These are phyloP conservation scores for Ganoderma leucocontextum DNA, from an alignment of 1,284 basidiomycete species.

Conservation along the genomic window DNA sequence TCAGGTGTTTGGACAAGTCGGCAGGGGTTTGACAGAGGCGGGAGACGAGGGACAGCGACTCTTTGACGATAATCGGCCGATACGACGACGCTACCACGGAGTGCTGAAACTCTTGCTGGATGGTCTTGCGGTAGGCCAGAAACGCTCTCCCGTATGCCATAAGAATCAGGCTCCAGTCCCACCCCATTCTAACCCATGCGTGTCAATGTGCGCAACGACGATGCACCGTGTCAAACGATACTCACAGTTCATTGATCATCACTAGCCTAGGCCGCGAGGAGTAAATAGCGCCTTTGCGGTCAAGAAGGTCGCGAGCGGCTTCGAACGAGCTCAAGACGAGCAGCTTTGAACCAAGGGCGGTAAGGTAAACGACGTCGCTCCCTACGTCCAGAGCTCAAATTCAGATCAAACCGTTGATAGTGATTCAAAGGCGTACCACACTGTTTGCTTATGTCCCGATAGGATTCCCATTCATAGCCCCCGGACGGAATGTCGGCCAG, in stretches of 20 bases:
- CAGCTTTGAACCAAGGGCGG: conserved; percentile 10
- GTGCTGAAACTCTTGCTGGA: conserved; percentile 28
- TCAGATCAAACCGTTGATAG: not conserved
- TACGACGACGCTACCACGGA: conserved; percentile 15
- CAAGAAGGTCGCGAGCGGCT: conserved; percentile 25
- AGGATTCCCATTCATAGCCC: conserved; percentile 15
- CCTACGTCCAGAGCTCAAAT: not conserved
- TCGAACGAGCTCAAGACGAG: conserved; percentile 41
- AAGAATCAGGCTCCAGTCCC: conserved; percentile 27
- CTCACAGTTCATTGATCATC: conserved; percentile 33
- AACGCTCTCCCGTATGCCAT: conserved; percentile 25
- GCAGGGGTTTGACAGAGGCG: conserved; percentile 10
- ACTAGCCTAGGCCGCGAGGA: conserved; percentile 20
- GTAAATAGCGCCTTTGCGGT: conserved; percentile 23
- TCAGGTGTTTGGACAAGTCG: conserved; percentile 10
- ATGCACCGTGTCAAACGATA: not conserved
- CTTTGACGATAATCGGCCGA: conserved; percentile 6
- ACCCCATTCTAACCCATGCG: conserved; percentile 14
- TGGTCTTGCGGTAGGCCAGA: conserved; percentile 14
- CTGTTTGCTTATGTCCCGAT: not conserved
- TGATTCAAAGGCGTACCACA: conserved; percentile 10
- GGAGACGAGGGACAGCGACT: conserved; percentile 7
- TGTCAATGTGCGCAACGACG: not conserved
- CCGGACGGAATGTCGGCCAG: conserved; percentile 19
- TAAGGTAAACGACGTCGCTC: conserved; percentile 26